Evolutionary conservation across 2,329 filamentous ascomycete species (phyloP).

Genomic region (Cryphonectria nitschkei): DNA sequence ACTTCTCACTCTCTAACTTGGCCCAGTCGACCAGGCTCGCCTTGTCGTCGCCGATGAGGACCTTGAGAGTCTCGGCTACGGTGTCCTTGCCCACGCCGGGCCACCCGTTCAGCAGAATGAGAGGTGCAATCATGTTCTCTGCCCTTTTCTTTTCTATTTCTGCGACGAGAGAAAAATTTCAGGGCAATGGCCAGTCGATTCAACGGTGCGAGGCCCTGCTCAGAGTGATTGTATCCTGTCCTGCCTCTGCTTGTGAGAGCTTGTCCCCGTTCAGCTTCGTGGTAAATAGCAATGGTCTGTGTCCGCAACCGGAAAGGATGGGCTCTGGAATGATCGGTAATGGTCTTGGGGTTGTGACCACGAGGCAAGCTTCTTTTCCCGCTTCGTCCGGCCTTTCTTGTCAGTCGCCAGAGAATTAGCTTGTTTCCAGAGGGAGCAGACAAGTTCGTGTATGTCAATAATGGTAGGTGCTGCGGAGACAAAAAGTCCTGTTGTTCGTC

Average conservation of each 20-base stretch:
- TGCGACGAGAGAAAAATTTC: neutral
- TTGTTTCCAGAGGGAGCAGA: neutral
- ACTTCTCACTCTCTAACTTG: slow-evolving; percentile 19
- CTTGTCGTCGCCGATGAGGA: slow-evolving; percentile 38
- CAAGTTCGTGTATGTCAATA: neutral
- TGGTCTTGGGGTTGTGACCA: too few relatives aligned
- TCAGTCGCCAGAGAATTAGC: neutral
- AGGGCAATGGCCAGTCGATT: neutral
- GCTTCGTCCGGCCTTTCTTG: neutral
- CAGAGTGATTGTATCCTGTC: neutral
- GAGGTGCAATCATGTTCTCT: slow-evolving; percentile 13
- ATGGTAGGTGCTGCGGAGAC: neutral
- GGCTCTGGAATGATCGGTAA: too few relatives aligned
- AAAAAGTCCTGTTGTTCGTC: neutral
- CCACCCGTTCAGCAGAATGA: slow-evolving; percentile 41
- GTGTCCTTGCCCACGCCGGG: slow-evolving; percentile 40
- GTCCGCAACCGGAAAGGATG: neutral
- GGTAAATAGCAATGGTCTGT: neutral
- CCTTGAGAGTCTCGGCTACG: slow-evolving; percentile 38
- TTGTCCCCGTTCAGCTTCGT: neutral
- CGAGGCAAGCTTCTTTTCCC: neutral
- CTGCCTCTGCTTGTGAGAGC: slow-evolving; percentile 1
- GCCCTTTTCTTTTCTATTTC: neutral
- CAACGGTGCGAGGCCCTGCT: neutral
- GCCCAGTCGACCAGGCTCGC: slow-evolving; percentile 35